phyloP scores from a whole-genome alignment of 2,329 filamentous ascomycete species.

The Parastagonospora nodorum region DNA sequence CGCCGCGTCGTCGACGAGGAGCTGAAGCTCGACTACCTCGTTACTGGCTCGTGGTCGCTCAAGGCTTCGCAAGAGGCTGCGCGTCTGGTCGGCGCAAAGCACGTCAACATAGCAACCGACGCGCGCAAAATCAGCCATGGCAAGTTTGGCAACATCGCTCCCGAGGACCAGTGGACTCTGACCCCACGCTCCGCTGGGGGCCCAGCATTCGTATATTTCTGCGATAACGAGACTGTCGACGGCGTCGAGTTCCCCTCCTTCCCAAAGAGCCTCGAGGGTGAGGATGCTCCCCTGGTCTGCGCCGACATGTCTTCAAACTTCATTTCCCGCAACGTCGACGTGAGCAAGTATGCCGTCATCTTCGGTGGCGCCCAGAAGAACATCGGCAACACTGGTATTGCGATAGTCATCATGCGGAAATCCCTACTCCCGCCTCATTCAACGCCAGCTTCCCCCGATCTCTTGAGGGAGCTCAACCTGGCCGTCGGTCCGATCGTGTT shows the following conservation, averaged over 20 bases:
- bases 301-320: slow-evolving; percentile 97
- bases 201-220: slow-evolving; percentile 80
- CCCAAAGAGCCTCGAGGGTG: slow-evolving; percentile 69
- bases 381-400: slow-evolving; percentile 82
- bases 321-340: slow-evolving; percentile 76
- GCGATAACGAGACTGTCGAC: slow-evolving; percentile 93
- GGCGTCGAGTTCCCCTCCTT: slow-evolving; percentile 85
- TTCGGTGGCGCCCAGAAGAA: slow-evolving; percentile 97
- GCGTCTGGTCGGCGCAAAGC: slow-evolving; percentile 74
- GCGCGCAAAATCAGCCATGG: slow-evolving; percentile 66
- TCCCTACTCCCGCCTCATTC: slow-evolving; percentile 70
- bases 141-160: slow-evolving; percentile 85
- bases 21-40: slow-evolving; percentile 83
- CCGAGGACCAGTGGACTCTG: slow-evolving; percentile 76
- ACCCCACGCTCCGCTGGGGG: slow-evolving; percentile 60
- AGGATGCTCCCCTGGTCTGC: slow-evolving; percentile 73
- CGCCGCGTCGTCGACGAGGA: slow-evolving; percentile 69
- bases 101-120: slow-evolving; percentile 81
- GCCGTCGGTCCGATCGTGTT: slow-evolving; percentile 79
- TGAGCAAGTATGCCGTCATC: slow-evolving; percentile 79
- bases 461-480: slow-evolving; percentile 76
- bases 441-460: slow-evolving; percentile 63
- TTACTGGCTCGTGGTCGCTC: slow-evolving; percentile 88
- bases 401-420: slow-evolving; percentile 84
- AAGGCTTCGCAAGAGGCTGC: slow-evolving; percentile 86